These are phyloP conservation scores for Camelina hispida DNA, from an alignment of 345 rosid species.

Conservation along the genomic window DNA sequence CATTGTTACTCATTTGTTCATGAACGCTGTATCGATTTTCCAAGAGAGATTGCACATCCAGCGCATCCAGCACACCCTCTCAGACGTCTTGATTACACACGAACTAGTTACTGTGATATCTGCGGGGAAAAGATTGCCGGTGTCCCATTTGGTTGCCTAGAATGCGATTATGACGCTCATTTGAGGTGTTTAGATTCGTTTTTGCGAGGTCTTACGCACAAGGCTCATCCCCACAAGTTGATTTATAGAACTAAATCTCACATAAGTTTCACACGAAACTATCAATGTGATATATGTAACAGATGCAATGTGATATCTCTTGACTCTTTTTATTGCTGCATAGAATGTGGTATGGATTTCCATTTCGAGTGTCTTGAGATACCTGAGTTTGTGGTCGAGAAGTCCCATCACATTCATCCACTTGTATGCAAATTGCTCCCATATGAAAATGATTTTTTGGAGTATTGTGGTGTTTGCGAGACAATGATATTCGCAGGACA, in stretches of 20 bases:
- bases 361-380: conserved; percentile 35
- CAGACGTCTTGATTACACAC: conserved; percentile 17
- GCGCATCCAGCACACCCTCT: conserved; percentile 27
- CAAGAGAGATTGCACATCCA: conserved; percentile 14
- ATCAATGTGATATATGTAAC: not conserved
- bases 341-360: conserved; percentile 19
- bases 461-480: conserved; percentile 39
- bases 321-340: conserved; percentile 14
- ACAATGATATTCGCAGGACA: not conserved
- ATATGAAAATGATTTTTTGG: conserved; percentile 10
- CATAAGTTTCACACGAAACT: not conserved
- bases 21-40: conserved; percentile 9
- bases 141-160: conserved; percentile 22
- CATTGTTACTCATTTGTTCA: conserved; percentile 25
- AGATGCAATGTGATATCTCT: too few relatives aligned
- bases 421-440: not conserved
- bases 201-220: conserved; percentile 13
- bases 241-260: not conserved
- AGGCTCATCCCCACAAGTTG: conserved; percentile 18
- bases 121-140: not conserved
- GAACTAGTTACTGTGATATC: not conserved
- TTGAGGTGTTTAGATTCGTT: conserved; percentile 20
- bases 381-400: not conserved
- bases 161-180: conserved; percentile 15
- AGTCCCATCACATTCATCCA: conserved; percentile 23